Evolutionary conservation across 106 monocot species (phyloP), one percentile per base, ranked within the genome.

Genomic region (Posidonia australis): DNA sequence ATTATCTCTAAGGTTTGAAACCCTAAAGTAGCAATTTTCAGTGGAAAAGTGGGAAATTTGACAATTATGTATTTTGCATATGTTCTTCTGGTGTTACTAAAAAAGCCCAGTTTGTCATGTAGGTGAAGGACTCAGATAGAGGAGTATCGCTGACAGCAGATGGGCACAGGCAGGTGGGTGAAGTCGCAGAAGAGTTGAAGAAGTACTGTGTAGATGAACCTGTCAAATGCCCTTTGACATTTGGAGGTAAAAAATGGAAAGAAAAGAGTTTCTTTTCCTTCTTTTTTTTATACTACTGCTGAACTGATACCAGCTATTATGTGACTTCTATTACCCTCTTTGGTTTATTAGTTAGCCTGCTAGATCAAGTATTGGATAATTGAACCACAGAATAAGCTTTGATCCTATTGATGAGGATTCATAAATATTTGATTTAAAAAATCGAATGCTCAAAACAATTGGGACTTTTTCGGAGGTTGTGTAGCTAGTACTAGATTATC

Each of bases 61-160:
- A 13, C 1, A 12, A 0, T 30, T 67, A 23, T 66, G 30, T 32
- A 28, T 53, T 52, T 53, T 5, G 0, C 32, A 5, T 26, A 48
- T 6, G 11, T 20, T 14, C 30, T 55, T n/a, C 42, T 43, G 24
- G 5, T 24, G 21, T 22, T 54, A 11, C 21, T 54, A 10, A 19
- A 54, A 22, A n/a, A 22, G 10, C 53, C 23, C 23, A 24, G 19
- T 10, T n/a, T 67, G 66, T 46, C 84, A 86, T 67, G 54, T 51
- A 94, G 94, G 94, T 94, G 27, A 80, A 70, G 45, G 94, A 83
- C 74, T 86, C 86, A 13, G 94, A 94, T 70, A 64, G 94, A 70
- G 94, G 94, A 61, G 89, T 90, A 51, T 41, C 58, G 62, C 80
- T 94, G 18, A 60, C 80, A 9, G 76, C 75, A 67, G 80, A 94